Conservation (phyloP, 192 early-diverging fungal species). For the Thoreauomyces humboldtii region DNA sequence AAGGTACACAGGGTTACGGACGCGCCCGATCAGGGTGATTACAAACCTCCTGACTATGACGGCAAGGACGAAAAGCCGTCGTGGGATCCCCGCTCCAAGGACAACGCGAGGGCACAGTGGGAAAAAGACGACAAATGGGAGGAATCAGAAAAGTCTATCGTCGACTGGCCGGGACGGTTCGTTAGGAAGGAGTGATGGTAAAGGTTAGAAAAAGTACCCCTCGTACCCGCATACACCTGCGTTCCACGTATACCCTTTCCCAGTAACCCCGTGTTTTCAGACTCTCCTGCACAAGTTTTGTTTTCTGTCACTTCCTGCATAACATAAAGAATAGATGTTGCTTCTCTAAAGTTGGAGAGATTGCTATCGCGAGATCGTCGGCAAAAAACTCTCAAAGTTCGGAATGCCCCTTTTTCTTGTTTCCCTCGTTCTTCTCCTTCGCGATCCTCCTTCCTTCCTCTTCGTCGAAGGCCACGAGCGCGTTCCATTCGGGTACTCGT, state of each 20-base stretch:
- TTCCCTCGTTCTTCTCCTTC: constrained; percentile 20
- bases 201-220: too few relatives aligned
- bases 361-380: too few relatives aligned
- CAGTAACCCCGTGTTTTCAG: too few relatives aligned
- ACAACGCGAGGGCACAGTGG: not conserved
- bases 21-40: not conserved
- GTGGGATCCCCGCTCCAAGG: not conserved
- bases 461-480: constrained; percentile 23
- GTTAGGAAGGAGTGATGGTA: not conserved
- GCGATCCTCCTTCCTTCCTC: constrained; percentile 22
- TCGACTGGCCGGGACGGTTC: not conserved
- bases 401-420: not conserved
- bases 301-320: too few relatives aligned
- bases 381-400: constrained; percentile 1
- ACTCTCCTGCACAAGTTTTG: too few relatives aligned
- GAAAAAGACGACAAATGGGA: not conserved
- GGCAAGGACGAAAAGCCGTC: not conserved
- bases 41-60: not conserved
- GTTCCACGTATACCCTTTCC: too few relatives aligned
- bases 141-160: not conserved
- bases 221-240: too few relatives aligned
- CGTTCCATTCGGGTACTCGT: not conserved
- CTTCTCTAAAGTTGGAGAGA: too few relatives aligned
- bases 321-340: too few relatives aligned
- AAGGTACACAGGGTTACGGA: not conserved